Evolutionary conservation across 2,329 filamentous ascomycete species (phyloP).

Genomic region (Botrytis squamosa): DNA sequence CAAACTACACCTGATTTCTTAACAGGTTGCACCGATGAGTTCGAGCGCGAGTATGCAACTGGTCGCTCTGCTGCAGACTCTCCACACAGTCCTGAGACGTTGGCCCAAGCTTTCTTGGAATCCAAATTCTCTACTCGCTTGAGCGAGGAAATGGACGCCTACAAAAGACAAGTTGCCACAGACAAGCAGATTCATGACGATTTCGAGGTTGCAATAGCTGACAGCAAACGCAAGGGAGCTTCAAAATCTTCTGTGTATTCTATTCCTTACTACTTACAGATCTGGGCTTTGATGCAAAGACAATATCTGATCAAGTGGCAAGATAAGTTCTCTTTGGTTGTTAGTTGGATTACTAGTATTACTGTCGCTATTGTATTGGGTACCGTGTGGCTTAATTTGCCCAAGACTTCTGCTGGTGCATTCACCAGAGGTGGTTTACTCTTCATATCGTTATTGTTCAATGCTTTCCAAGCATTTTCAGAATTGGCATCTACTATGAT

Average conservation of each 20-base stretch:
- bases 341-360: constrained; percentile 70
- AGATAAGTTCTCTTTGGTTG: constrained; percentile 72
- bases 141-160: constrained; percentile 64
- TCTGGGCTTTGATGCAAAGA: constrained; percentile 79
- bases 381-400: constrained; percentile 73
- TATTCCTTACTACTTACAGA: constrained; percentile 77
- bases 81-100: constrained; percentile 64
- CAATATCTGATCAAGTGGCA: constrained; percentile 86
- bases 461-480: constrained; percentile 82
- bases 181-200: constrained; percentile 71
- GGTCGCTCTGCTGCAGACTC: constrained; percentile 65
- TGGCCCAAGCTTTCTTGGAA: constrained; percentile 68
- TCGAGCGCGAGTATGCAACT: constrained; percentile 67
- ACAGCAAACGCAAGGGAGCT: constrained; percentile 75
- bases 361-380: constrained; percentile 76
- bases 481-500: constrained; percentile 75
- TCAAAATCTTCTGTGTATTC: constrained; percentile 74
- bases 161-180: constrained; percentile 61
- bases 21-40: constrained; percentile 71
- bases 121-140: constrained; percentile 59
- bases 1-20: constrained; percentile 77
- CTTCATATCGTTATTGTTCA: constrained; percentile 79
- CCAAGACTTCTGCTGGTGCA: constrained; percentile 62
- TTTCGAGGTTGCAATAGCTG: constrained; percentile 71
- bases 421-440: constrained; percentile 81